A percentile compares a stretch with the other conserved stretches of the same genome.
Evolutionary conservation across 352 stramenopile species (phyloP).

Genomic region (Globisporangium uncinulatum): DNA sequence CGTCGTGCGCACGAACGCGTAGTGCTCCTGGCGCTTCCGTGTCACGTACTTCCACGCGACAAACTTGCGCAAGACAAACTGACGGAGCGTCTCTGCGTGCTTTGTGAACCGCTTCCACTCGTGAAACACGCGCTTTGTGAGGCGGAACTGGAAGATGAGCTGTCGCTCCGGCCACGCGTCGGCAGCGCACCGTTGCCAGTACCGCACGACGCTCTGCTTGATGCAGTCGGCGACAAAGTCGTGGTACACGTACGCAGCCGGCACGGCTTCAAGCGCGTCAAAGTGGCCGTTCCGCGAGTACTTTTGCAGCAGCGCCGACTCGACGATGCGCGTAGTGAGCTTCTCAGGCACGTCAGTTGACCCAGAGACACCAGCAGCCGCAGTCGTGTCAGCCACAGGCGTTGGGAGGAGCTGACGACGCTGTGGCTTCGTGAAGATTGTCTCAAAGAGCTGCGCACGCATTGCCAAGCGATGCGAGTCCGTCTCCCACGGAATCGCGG

Average conservation of each 20-base stretch:
- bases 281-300: slow-evolving; percentile 80
- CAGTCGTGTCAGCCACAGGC: slow-evolving; percentile 7
- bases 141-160: slow-evolving; percentile 50
- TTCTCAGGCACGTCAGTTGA: slow-evolving; percentile 24
- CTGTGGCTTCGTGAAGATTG: slow-evolving; percentile 59
- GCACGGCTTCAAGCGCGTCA: slow-evolving; percentile 39
- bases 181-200: slow-evolving; percentile 31
- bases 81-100: slow-evolving; percentile 26
- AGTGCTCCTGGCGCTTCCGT: slow-evolving; percentile 36
- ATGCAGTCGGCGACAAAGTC: slow-evolving; percentile 46
- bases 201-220: slow-evolving; percentile 33
- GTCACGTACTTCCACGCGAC: slow-evolving; percentile 57
- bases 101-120: slow-evolving; percentile 46
- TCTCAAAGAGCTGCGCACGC: slow-evolving; percentile 42
- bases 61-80: slow-evolving; percentile 51
- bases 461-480: slow-evolving; percentile 40
- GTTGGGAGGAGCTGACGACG: slow-evolving; percentile 21
- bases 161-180: slow-evolving; percentile 56
- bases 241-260: slow-evolving; percentile 50
- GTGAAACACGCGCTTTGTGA: slow-evolving; percentile 46
- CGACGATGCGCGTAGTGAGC: slow-evolving; percentile 38
- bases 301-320: slow-evolving; percentile 64
- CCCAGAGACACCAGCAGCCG: not conserved
- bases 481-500: slow-evolving; percentile 49
- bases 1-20: slow-evolving; percentile 48